These are phyloP conservation scores for Penicillium chermesinum DNA, from an alignment of 495 filamentous ascomycete species.

Conservation along the genomic window DNA sequence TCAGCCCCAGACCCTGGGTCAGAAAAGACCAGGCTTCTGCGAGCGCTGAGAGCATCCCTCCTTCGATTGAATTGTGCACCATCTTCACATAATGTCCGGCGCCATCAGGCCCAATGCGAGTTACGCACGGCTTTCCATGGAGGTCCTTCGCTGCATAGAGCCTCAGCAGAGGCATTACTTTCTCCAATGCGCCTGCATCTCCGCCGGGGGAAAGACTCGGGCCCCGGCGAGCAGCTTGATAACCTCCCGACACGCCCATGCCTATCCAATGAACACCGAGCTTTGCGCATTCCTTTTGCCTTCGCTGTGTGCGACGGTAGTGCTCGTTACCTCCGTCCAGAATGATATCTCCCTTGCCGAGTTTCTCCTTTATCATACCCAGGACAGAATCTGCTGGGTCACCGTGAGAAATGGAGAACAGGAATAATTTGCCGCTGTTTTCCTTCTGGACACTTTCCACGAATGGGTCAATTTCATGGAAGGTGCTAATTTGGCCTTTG, in stretches of 20 bases:
- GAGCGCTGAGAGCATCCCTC: conserved; percentile 60
- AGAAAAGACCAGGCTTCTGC: conserved; percentile 66
- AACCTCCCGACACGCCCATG: conserved; percentile 65
- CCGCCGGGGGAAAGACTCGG: conserved; percentile 63
- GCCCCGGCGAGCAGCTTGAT: conserved; percentile 60
- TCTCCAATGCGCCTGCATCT: conserved; percentile 49
- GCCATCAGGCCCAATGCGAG: conserved; percentile 55
- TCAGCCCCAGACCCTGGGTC: conserved; percentile 52
- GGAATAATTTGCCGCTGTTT: conserved; percentile 47
- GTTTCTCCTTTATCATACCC: conserved; percentile 47
- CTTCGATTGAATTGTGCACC: conserved; percentile 74
- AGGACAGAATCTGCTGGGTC: conserved; percentile 60
- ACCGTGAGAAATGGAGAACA: conserved; percentile 70
- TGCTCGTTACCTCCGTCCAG: conserved; percentile 72
- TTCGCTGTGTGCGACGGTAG: conserved; percentile 58
- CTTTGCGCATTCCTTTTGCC: conserved; percentile 51
- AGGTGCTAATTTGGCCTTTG: too few relatives aligned
- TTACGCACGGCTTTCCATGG: conserved; percentile 57
- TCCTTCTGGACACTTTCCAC: too few relatives aligned
- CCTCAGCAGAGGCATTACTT: conserved; percentile 60
- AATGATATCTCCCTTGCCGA: conserved; percentile 62
- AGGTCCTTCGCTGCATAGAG: conserved; percentile 56
- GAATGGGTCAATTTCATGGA: too few relatives aligned
- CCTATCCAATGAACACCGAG: conserved; percentile 61
- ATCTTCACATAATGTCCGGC: conserved; percentile 73